Evolutionary conservation across 306 rosid species (phyloP).

Genomic region (Rubus parviflorus): DNA sequence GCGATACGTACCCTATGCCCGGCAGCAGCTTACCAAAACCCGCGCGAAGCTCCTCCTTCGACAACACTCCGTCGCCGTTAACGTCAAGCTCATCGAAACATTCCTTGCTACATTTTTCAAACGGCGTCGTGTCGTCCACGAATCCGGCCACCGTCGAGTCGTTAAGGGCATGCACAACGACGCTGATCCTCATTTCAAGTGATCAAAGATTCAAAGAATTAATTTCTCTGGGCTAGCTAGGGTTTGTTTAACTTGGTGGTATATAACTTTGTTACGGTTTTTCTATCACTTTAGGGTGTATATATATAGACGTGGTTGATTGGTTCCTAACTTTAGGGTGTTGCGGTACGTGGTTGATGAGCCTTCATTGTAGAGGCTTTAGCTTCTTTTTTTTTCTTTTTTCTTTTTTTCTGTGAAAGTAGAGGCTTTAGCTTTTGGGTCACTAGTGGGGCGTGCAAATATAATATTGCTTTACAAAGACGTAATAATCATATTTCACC

Average conservation of each 20-base stretch:
- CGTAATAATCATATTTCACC: neutral
- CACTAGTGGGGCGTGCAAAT: neutral
- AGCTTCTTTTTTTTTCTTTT: no score
- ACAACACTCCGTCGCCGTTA: slow-evolving; percentile 44
- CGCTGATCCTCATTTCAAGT: slow-evolving; percentile 29
- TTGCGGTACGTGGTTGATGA: neutral
- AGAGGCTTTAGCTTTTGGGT: neutral
- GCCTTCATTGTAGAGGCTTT: slow-evolving; percentile 11
- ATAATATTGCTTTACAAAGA: neutral
- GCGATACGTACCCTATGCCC: slow-evolving; percentile 30
- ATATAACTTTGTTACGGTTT: no score
- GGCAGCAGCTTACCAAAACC: slow-evolving; percentile 44
- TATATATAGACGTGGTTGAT: neutral
- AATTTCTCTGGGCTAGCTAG: neutral
- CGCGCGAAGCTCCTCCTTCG: slow-evolving; percentile 34
- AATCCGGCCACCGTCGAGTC: slow-evolving; percentile 40
- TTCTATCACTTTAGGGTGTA: no score
- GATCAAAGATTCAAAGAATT: neutral
- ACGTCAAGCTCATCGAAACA: slow-evolving; percentile 42
- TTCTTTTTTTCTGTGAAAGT: no score
- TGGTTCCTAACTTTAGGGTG: neutral
- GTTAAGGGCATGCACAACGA: slow-evolving; percentile 35
- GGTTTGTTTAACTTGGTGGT: neutral
- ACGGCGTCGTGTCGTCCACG: slow-evolving; percentile 34
- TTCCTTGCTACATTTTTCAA: slow-evolving; percentile 37